Conservation (phyloP, 306 rosid species). For the Prosopis cineraria region DNA sequence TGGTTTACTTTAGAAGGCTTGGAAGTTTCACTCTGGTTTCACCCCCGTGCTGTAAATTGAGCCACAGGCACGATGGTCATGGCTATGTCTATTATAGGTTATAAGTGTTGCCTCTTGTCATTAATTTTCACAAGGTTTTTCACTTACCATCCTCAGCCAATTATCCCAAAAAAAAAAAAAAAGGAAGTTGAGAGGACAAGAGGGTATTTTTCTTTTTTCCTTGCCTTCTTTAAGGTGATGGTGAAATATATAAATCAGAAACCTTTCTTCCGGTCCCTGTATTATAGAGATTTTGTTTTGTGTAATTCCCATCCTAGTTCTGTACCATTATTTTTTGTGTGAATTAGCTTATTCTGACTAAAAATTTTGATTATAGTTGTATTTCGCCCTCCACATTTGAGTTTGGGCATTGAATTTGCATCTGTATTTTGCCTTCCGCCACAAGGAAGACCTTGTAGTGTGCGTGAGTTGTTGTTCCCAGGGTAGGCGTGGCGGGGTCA, state of each 20-base stretch:
- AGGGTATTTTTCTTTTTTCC: constrained; percentile 9
- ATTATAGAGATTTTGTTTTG: constrained; percentile 63
- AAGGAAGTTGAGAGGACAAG: constrained; percentile 35
- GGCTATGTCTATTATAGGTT: constrained; percentile 44
- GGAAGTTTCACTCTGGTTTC: constrained; percentile 49
- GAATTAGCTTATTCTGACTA: constrained; percentile 42
- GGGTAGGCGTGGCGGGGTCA: not conserved
- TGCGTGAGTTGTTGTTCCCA: not conserved
- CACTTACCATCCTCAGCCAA: constrained; percentile 45
- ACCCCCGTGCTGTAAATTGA: constrained; percentile 75
- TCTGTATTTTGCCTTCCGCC: not conserved
- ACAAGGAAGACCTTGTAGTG: not conserved
- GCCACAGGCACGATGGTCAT: constrained; percentile 62
- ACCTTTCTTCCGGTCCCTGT: constrained; percentile 60
- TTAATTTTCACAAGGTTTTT: constrained; percentile 56
- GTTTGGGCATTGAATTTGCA: not conserved
- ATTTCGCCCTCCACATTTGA: not conserved
- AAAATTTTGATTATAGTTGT: constrained; percentile 45
- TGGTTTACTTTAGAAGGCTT: constrained; percentile 52
- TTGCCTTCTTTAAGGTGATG: constrained; percentile 36
- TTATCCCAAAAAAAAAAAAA: constrained; percentile 6
- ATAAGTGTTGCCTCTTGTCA: constrained; percentile 55
- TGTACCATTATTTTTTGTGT: constrained; percentile 68
- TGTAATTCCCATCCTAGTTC: constrained; percentile 54
- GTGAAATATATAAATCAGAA: constrained; percentile 58